Percentiles rank a stretch among this genome's conserved stretches.
Conservation (phyloP, 1,284 basidiomycete species). For the Cystobasidium pallidum region DNA sequence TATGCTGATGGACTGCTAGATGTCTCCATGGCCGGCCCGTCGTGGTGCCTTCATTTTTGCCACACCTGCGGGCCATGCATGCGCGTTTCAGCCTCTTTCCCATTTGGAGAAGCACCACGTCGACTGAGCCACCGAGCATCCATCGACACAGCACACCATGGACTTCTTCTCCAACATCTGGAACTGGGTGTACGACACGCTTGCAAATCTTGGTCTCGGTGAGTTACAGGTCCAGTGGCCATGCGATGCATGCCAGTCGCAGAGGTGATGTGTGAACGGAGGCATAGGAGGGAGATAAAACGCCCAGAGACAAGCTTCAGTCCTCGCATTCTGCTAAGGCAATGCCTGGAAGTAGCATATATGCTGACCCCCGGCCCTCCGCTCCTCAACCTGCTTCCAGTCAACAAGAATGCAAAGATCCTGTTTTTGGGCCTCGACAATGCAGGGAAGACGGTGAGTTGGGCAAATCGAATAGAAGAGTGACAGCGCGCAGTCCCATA, state of each 20-base stretch:
- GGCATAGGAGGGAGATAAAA: too few relatives aligned
- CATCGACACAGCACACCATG: slow-evolving; percentile 5
- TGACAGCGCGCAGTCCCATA: not conserved
- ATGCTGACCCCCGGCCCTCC: slow-evolving; percentile 14
- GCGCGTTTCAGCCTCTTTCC: slow-evolving; percentile 3
- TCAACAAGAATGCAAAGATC: slow-evolving; percentile 77
- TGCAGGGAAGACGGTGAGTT: slow-evolving; percentile 92
- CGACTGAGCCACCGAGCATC: not conserved
- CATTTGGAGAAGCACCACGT: not conserved
- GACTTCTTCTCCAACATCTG: slow-evolving; percentile 42
- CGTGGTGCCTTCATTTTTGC: too few relatives aligned
- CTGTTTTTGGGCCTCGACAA: slow-evolving; percentile 89
- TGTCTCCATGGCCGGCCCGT: too few relatives aligned
- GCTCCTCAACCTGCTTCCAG: slow-evolving; percentile 4
- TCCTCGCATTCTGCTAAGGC: too few relatives aligned
- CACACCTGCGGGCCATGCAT: not conserved
- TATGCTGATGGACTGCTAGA: too few relatives aligned
- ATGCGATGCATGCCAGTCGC: too few relatives aligned
- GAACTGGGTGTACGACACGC: slow-evolving; percentile 39
- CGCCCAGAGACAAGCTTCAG: too few relatives aligned
- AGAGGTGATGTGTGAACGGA: slow-evolving; percentile 1
- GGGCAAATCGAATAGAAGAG: not conserved
- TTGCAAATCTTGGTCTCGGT: slow-evolving; percentile 38
- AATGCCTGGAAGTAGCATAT: too few relatives aligned
- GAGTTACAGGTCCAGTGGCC: too few relatives aligned